Conservation (phyloP, 371 early-diverging fungal species). For the Blyttiomyces sp. region DNA sequence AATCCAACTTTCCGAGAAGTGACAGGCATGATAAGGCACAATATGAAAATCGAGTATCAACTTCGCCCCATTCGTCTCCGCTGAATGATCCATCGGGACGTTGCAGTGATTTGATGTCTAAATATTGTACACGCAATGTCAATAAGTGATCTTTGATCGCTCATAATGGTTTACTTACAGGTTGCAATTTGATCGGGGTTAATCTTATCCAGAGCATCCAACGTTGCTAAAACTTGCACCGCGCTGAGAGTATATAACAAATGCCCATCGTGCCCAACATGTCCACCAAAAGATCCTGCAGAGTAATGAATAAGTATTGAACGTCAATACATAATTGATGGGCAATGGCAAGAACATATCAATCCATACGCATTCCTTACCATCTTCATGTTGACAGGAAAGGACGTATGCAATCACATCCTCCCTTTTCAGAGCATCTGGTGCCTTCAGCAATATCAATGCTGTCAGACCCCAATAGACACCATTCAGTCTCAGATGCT, state of each 20-base stretch:
- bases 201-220: conserved; percentile 73
- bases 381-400: conserved; percentile 75
- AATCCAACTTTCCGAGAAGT: conserved; percentile 68
- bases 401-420: conserved; percentile 74
- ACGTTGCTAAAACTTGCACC: conserved; percentile 85
- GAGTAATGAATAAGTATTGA: background rate
- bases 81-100: conserved; percentile 72
- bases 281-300: conserved; percentile 91
- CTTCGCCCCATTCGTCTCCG: conserved; percentile 94
- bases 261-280: conserved; percentile 85
- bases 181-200: conserved; percentile 63
- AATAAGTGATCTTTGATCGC: background rate
- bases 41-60: conserved; percentile 93
- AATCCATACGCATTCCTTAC: background rate
- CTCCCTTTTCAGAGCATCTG: conserved; percentile 68
- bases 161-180: conserved; percentile 46
- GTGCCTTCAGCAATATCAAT: conserved; percentile 65
- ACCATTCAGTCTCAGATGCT: conserved; percentile 85
- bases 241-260: conserved; percentile 91
- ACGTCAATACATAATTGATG: too few relatives aligned
- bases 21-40: conserved; percentile 76
- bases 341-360: too few relatives aligned
- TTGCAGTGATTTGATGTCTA: conserved; percentile 54
- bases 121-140: background rate
- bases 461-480: conserved; percentile 94